Base-by-base conservation (phyloP, 768 basidiomycete species). In the Daedaleopsis nitida region DNA sequence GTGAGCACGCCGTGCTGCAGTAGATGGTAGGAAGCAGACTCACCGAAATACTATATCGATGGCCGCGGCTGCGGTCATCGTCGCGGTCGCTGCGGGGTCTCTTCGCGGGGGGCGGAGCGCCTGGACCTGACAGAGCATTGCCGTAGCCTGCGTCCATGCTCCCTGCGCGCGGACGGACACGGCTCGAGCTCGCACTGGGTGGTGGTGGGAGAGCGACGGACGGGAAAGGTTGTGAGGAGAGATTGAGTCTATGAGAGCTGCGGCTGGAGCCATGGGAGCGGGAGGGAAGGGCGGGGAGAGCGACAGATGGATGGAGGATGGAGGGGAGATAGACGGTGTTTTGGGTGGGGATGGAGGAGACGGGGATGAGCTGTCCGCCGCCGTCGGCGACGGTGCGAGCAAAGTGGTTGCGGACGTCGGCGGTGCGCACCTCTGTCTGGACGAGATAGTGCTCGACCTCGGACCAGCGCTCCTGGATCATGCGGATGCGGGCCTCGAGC, bases 371-470 rank as follows among this genome's bases (percentile, higher is more conserved):
- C 37, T 75, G 75, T 0, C 80, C 79, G n/a, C 78, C 78, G 35
- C 77, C 78, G 5, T 81, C 79, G 1, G 64, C 65, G 45, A 85
- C 73, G 62, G 83, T 74, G 14, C 81, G 75, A 2, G 74, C 56
- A 64, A 83, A 86, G 0, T 76, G 76, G 0, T 73, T 71, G 24
- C 86, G 77, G 2, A 83, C 83, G 47, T 88, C 86, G 0, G 77
- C 69, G 0, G 77, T 75, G 32, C 80, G 76, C 35, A 76, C 42
- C 44, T 86, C 84, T 61, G 84, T 58, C 53, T 72, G 66, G 21
- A 65, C 64, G 51, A 88, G 76, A 65, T 81, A 81, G 38, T 76
- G 76, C 24, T 81, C 80, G 63, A 86, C 75, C 58, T 82, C 78
- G 1, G 67, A 51, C 85, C 86, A 88, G 24, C 75, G 74, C 19